phyloP scores from a whole-genome alignment of 116 monocot species.

The Dioscorea cayenensis region DNA sequence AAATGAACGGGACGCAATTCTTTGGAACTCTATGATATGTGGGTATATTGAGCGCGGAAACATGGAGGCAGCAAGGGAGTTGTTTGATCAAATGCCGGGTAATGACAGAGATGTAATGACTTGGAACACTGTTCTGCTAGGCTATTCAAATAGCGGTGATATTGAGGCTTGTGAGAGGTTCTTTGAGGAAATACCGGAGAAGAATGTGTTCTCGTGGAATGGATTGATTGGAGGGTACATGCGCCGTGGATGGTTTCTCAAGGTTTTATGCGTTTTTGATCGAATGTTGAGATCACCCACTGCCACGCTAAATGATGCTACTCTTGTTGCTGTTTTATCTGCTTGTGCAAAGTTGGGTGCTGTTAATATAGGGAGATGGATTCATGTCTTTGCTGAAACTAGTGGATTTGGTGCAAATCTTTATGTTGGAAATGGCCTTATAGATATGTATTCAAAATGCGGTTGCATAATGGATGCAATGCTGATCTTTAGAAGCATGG shows the following conservation, averaged over 20 bases:
- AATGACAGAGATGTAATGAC: slow-evolving; percentile 25
- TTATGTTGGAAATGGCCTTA: slow-evolving; percentile 39
- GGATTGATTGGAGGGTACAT: slow-evolving; percentile 39
- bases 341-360: slow-evolving; percentile 43
- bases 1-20: slow-evolving; percentile 30
- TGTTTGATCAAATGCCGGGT: slow-evolving; percentile 38
- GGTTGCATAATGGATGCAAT: slow-evolving; percentile 31
- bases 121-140: slow-evolving; percentile 60
- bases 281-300: slow-evolving; percentile 21
- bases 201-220: slow-evolving; percentile 70
- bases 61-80: slow-evolving; percentile 19
- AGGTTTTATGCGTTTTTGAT: slow-evolving; percentile 24
- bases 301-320: slow-evolving; percentile 48
- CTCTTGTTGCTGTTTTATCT: slow-evolving; percentile 34
- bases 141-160: slow-evolving; percentile 24
- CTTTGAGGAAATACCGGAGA: slow-evolving; percentile 46
- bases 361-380: slow-evolving; percentile 32
- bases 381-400: slow-evolving; percentile 40
- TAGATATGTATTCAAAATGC: slow-evolving; percentile 62
- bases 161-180: slow-evolving; percentile 29
- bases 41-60: slow-evolving; percentile 35
- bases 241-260: slow-evolving; percentile 11
- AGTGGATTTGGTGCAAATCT: slow-evolving; percentile 20
- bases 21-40: slow-evolving; percentile 49
- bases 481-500: slow-evolving; percentile 20